These are phyloP conservation scores for Debaryomyces robertsiae DNA, from an alignment of 1,139 yeast species.

Conservation along the genomic window DNA sequence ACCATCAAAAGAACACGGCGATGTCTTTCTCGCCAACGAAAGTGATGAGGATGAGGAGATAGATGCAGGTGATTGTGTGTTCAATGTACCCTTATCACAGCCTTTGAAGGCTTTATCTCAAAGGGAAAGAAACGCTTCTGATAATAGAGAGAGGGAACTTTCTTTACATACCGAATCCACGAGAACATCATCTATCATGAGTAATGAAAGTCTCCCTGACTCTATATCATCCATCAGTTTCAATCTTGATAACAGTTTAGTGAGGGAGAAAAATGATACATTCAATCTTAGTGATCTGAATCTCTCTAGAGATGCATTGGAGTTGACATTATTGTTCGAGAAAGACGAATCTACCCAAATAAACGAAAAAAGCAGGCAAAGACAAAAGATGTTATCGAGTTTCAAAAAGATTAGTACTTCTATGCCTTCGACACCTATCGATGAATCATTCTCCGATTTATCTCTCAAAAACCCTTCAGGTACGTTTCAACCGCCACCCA, in stretches of 20 bases:
- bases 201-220: conserved; percentile 26
- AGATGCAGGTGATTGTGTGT: conserved; percentile 54
- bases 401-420: conserved; percentile 23
- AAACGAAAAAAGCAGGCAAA: conserved; percentile 44
- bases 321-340: conserved; percentile 44
- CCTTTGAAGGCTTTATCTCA: conserved; percentile 37
- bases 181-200: conserved; percentile 46
- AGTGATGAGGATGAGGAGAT: conserved; percentile 50
- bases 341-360: conserved; percentile 37
- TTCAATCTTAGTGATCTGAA: conserved; percentile 23
- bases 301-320: conserved; percentile 50
- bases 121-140: conserved; percentile 28
- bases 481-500: neutral
- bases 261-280: neutral
- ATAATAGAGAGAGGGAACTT: conserved; percentile 22
- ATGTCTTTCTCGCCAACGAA: conserved; percentile 8
- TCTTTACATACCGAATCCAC: conserved; percentile 39
- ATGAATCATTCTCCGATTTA: conserved; percentile 4
- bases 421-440: conserved; percentile 7
- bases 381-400: conserved; percentile 31
- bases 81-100: conserved; percentile 66
- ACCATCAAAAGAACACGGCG: conserved; percentile 16
- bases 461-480: neutral
- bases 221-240: conserved; percentile 17
- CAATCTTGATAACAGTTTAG: conserved; percentile 2